phyloP scores from a whole-genome alignment of 257 asterid genomes.

The Penstemon barbatus region DNA sequence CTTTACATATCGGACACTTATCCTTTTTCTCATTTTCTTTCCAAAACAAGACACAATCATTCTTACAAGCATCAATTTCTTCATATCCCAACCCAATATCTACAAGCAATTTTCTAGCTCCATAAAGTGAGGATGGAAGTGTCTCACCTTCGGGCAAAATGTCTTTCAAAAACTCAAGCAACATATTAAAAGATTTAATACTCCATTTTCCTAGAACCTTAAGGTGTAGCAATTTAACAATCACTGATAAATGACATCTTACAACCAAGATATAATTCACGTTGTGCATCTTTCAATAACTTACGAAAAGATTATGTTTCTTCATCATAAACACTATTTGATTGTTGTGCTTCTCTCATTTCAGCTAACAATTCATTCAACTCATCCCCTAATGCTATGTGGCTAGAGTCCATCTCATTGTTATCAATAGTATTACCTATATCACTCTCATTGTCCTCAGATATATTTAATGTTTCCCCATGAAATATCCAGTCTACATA shows the following conservation, averaged over 20 bases:
- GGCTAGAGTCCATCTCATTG: no score
- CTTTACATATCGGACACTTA: neutral
- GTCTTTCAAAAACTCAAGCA: neutral
- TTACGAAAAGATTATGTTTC: neutral
- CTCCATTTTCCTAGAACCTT: neutral
- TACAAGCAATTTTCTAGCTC: neutral
- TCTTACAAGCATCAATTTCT: constrained; percentile 8
- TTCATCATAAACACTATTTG: neutral
- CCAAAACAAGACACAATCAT: constrained; percentile 6
- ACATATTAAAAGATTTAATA: neutral
- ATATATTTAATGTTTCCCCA: neutral
- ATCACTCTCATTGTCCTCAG: no score
- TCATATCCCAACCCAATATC: constrained; percentile 3
- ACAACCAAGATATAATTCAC: neutral
- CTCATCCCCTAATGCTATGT: neutral
- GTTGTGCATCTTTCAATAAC: neutral
- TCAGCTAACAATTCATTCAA: neutral
- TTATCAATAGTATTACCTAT: no score
- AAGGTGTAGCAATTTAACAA: neutral
- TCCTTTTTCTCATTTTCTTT: neutral
- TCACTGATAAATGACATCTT: neutral
- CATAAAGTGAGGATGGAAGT: neutral
- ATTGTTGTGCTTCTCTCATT: neutral
- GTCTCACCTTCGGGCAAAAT: neutral
- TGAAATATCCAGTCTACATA: neutral